Evolutionary conservation across 2,329 filamentous ascomycete species (phyloP), one percentile per base, ranked within the genome.

Genomic region (Dendryphion nanum): DNA sequence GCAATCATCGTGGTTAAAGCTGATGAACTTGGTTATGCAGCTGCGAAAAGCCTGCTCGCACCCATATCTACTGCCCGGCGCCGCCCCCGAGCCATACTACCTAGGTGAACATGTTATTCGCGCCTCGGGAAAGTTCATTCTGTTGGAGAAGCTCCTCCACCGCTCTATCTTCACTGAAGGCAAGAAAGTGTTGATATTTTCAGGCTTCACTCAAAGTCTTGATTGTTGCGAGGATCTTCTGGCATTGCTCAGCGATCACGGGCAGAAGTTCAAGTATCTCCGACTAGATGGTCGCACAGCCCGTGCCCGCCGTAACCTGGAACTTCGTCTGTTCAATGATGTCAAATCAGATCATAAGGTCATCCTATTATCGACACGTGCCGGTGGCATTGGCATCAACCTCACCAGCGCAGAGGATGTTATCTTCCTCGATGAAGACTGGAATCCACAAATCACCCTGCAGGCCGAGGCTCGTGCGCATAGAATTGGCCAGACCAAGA

Each of bases 181-280:
- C n/a, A 74, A 74, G 49, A 79, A 79, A 44, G 63, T 79, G 0
- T 57, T 80, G 5, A 74, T 80, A n/a, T 80, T 81, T 41, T 77
- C 75, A 0, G 69, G 73, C 2, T 79, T 78, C 41, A 77, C 73
- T 0, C 59, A 62, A 8, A 74, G 72, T 3, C 61, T 80, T 0
- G 69, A 78, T 42, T 68, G 72, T 15, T 74, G 71, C 24, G 75
- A 79, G 38, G 74, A 78, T 37, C 59, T 79, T 0, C 49, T 80
- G 1, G 48, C 57, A 0, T 50, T 73, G 6, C 67, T 74, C 33
- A 67, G 73, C 33, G 66, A 55, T 16, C 41, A 63, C 10, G 67
- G 63, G 1, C 56, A 57, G 4, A 28, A 55, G 0, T 75, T 77
- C 57, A 66, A 67, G 13, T 70, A 72, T 43, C 57, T 73, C 2